Percentiles rank a stretch among this genome's conserved stretches.
Conservation (phyloP, 805 yeast species). For the Millerozyma acaciae region DNA sequence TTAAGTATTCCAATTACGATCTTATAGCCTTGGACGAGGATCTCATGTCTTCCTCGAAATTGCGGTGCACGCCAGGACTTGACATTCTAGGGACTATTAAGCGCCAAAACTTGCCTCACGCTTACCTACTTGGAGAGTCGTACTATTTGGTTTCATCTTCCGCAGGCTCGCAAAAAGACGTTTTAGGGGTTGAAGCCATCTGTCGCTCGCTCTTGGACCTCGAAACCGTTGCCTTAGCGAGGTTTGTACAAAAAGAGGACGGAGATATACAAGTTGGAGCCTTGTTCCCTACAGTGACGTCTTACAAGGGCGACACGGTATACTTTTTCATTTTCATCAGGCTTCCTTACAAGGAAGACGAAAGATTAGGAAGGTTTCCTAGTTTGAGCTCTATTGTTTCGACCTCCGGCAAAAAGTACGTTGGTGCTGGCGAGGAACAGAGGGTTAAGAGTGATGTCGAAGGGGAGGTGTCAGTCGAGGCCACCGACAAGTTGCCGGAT, state of each 20-base stretch:
- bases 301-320: conserved; percentile 7
- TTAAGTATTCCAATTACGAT: conserved; percentile 56
- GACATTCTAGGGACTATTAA: conserved; percentile 63
- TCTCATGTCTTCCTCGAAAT: conserved; percentile 40
- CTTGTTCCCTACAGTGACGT: conserved; percentile 42
- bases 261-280: conserved; percentile 51
- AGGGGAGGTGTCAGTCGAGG: conserved; percentile 6
- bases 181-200: conserved; percentile 27
- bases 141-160: conserved; percentile 46
- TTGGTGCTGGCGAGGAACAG: conserved; percentile 1
- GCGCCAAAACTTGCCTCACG: conserved; percentile 47
- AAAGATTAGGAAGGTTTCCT: conserved; percentile 53
- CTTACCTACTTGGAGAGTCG: conserved; percentile 58
- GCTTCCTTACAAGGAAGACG: conserved; percentile 76
- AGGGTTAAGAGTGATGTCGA: conserved; percentile 1
- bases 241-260: conserved; percentile 53
- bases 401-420: conserved; percentile 4
- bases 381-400: conserved; percentile 12
- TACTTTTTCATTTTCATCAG: conserved; percentile 49
- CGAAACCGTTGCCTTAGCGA: conserved; percentile 52
- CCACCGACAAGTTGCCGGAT: conserved; percentile 5
- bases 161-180: conserved; percentile 31
- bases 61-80: conserved; percentile 48
- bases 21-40: conserved; percentile 44
- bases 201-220: conserved; percentile 50